Conservation (phyloP, 2,329 filamentous ascomycete genomes). For the Leptographium wingfieldii region DNA sequence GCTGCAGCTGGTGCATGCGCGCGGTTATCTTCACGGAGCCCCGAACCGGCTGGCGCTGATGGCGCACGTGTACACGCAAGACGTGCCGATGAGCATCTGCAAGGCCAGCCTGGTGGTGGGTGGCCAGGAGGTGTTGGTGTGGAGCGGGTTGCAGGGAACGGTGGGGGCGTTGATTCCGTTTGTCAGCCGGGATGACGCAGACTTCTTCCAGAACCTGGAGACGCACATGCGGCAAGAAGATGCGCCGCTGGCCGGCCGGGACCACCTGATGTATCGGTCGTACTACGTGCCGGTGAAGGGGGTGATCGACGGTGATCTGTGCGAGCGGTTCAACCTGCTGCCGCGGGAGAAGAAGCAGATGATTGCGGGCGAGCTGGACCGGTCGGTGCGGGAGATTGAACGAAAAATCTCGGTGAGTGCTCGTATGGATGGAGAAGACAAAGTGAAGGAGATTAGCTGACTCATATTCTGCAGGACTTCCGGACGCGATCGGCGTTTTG, state of each 20-base stretch:
- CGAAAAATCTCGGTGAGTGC: constrained; percentile 62
- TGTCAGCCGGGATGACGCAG: constrained; percentile 78
- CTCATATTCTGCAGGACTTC: constrained; percentile 30
- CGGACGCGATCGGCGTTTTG: constrained; percentile 44
- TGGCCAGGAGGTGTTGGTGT: constrained; percentile 81
- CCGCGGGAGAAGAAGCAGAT: constrained; percentile 84
- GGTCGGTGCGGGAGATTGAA: constrained; percentile 86
- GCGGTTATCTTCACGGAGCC: constrained; percentile 79
- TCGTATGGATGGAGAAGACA: not conserved
- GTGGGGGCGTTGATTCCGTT: constrained; percentile 91
- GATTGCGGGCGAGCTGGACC: constrained; percentile 86
- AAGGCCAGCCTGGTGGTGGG: constrained; percentile 85
- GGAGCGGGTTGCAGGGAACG: constrained; percentile 90
- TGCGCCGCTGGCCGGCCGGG: constrained; percentile 75
- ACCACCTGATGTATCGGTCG: constrained; percentile 88
- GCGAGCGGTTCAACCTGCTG: constrained; percentile 78
- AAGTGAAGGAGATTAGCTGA: not conserved
- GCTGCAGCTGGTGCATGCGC: constrained; percentile 80
- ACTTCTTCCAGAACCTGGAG: constrained; percentile 95
- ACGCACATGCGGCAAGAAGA: constrained; percentile 78
- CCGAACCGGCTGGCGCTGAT: constrained; percentile 75
- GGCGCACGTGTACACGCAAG: constrained; percentile 81
- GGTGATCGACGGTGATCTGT: constrained; percentile 91
- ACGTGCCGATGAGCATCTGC: constrained; percentile 81
- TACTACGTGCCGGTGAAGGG: constrained; percentile 97